A percentile compares a stretch with the other conserved stretches of the same genome.
Evolutionary conservation across 257 asterid genomes (phyloP).

Genomic region (Rhazya stricta): DNA sequence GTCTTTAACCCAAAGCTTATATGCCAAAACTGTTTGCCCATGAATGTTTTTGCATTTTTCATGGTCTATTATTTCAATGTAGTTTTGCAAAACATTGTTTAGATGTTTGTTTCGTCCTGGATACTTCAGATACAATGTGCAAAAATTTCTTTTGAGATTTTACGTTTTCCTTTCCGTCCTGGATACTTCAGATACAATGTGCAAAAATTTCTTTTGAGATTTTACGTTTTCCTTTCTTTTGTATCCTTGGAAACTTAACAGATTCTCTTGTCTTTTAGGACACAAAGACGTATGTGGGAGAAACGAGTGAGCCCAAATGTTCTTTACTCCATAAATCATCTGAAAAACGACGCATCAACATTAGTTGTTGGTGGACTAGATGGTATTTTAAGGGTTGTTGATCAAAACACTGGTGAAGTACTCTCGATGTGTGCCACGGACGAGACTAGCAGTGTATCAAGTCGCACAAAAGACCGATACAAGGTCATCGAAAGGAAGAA

Average conservation of each 20-base stretch:
- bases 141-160: not conserved
- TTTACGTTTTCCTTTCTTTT: not conserved
- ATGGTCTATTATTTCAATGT: not conserved
- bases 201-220: not conserved
- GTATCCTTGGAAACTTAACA: not conserved
- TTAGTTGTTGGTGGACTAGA: conserved; percentile 88
- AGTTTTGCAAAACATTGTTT: not conserved
- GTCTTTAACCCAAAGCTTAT: not conserved
- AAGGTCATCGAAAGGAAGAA: conserved; percentile 36
- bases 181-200: not conserved
- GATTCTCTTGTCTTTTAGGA: conserved; percentile 29
- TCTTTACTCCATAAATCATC: conserved; percentile 66
- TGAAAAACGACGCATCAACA: conserved; percentile 55
- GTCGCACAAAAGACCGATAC: conserved; percentile 23
- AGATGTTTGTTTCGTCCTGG: not conserved
- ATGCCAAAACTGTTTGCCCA: not conserved
- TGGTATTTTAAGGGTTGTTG: conserved; percentile 69
- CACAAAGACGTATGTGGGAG: conserved; percentile 54
- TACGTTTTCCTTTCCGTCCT: not conserved
- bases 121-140: not conserved
- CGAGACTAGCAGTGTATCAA: conserved; percentile 27
- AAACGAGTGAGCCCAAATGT: conserved; percentile 69
- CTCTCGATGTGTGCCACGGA: conserved; percentile 57
- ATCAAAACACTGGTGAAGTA: conserved; percentile 70
- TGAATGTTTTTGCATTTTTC: not conserved